Evolutionary conservation across 208 protist species (phyloP).

Genomic region (Plasmodiophora brassicae): DNA sequence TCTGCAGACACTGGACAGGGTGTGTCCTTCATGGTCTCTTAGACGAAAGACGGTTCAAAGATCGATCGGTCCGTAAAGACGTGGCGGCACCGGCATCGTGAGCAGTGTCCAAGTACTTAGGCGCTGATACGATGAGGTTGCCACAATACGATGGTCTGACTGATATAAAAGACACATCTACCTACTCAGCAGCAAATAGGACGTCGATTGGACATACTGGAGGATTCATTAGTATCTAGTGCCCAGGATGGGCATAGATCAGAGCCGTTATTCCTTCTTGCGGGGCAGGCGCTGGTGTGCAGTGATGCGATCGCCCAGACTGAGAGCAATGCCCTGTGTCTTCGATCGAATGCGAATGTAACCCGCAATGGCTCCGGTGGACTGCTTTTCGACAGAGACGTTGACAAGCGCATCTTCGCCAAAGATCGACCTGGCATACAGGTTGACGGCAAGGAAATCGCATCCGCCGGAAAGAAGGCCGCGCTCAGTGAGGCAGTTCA

Average conservation of each 20-base stretch:
- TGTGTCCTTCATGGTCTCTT: background rate
- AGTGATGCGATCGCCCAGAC: constrained; percentile 91
- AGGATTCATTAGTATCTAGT: too few relatives aligned
- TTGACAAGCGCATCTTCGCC: constrained; percentile 94
- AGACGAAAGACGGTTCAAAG: background rate
- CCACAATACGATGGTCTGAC: too few relatives aligned
- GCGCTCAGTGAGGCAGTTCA: constrained; percentile 74
- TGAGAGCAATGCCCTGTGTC: constrained; percentile 92
- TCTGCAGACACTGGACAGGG: background rate
- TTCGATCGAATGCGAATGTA: constrained; percentile 91
- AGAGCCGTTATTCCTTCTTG: too few relatives aligned
- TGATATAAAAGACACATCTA: too few relatives aligned
- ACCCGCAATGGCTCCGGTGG: constrained; percentile 77
- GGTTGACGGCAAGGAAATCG: constrained; percentile 88
- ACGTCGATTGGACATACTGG: too few relatives aligned
- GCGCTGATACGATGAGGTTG: too few relatives aligned
- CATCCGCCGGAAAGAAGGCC: constrained; percentile 70
- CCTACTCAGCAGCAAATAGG: too few relatives aligned
- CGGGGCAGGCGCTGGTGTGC: constrained; percentile 54
- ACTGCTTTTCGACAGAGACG: constrained; percentile 73
- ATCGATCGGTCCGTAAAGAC: too few relatives aligned
- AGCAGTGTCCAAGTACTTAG: too few relatives aligned
- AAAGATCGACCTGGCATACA: constrained; percentile 91
- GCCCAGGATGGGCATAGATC: too few relatives aligned
- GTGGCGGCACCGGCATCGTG: too few relatives aligned